Percentiles rank a stretch among this genome's conserved stretches.
Evolutionary conservation across 345 rosid genomes (phyloP).

Genomic region (Brassica rapa): DNA sequence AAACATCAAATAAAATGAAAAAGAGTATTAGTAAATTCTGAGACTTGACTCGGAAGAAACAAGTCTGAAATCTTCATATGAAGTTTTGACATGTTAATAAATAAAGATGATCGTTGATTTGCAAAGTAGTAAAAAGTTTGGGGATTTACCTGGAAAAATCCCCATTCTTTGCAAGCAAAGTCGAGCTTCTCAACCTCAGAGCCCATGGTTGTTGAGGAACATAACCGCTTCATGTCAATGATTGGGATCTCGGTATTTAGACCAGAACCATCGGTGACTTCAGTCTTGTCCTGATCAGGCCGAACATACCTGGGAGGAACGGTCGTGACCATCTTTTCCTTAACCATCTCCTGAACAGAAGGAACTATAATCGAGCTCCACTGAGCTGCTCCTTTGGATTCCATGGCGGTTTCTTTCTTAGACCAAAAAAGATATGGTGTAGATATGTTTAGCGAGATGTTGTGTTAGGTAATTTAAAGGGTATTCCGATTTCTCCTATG

Average conservation of each 20-base stretch:
- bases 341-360: slow-evolving; percentile 41
- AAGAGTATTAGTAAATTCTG: not conserved
- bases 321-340: slow-evolving; percentile 17
- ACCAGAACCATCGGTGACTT: not conserved
- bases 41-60: slow-evolving; percentile 42
- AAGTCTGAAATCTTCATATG: not conserved
- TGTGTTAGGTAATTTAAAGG: not conserved
- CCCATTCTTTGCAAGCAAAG: slow-evolving; percentile 62
- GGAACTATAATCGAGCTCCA: slow-evolving; percentile 37
- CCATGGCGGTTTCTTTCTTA: slow-evolving; percentile 21
- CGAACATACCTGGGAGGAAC: slow-evolving; percentile 36
- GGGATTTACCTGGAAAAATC: slow-evolving; percentile 61
- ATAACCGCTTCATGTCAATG: slow-evolving; percentile 31
- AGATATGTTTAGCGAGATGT: not conserved
- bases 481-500: not conserved
- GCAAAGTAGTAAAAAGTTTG: not conserved
- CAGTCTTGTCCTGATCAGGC: slow-evolving; percentile 15
- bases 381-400: slow-evolving; percentile 1
- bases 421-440: not conserved
- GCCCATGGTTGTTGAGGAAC: slow-evolving; percentile 12
- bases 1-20: too few relatives aligned
- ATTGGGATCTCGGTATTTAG: slow-evolving; percentile 21
- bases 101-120: not conserved
- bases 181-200: slow-evolving; percentile 47
- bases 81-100: not conserved